Evolutionary conservation across 352 stramenopile genomes (phyloP).

Genomic region (Vaucheria bursata): DNA sequence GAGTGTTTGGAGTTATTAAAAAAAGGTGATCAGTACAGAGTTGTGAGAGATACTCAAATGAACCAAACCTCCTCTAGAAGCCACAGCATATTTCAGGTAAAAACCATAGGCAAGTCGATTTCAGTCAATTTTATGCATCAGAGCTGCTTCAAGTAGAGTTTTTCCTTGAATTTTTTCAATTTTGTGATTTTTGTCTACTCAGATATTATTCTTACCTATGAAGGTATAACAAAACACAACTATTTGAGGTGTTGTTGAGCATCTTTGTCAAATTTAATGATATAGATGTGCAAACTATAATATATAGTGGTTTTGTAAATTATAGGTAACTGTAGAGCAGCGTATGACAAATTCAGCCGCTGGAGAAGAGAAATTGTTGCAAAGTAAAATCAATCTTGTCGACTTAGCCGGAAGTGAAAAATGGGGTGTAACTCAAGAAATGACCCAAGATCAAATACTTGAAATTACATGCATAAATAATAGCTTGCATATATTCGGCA

Average conservation of each 20-base stretch:
- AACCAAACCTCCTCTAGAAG: constrained; percentile 47
- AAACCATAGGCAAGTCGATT: too few relatives aligned
- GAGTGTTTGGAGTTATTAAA: constrained; percentile 73
- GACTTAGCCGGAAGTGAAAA: constrained; percentile 84
- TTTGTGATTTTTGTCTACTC: too few relatives aligned
- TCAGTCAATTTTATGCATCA: too few relatives aligned
- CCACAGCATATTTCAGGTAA: constrained; percentile 52
- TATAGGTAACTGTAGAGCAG: constrained; percentile 50
- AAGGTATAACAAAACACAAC: too few relatives aligned
- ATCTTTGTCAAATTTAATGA: too few relatives aligned
- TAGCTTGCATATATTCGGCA: constrained; percentile 75
- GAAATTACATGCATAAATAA: constrained; percentile 90
- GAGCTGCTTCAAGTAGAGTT: too few relatives aligned
- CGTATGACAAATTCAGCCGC: constrained; percentile 45
- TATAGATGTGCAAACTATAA: constrained; percentile 11
- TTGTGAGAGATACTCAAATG: constrained; percentile 58
- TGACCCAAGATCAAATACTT: constrained; percentile 67
- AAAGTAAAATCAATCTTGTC: constrained; percentile 87
- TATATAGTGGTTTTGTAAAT: background rate
- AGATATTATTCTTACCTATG: too few relatives aligned
- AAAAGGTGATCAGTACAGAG: constrained; percentile 59
- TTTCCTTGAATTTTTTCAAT: too few relatives aligned
- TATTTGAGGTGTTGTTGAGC: too few relatives aligned
- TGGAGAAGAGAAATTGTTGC: constrained; percentile 54
- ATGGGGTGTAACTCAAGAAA: constrained; percentile 71